Percentiles rank a stretch among this genome's conserved stretches.
These are phyloP conservation scores for Ulvella scutata DNA, from an alignment of 139 green algal genomes.

Conservation along the genomic window DNA sequence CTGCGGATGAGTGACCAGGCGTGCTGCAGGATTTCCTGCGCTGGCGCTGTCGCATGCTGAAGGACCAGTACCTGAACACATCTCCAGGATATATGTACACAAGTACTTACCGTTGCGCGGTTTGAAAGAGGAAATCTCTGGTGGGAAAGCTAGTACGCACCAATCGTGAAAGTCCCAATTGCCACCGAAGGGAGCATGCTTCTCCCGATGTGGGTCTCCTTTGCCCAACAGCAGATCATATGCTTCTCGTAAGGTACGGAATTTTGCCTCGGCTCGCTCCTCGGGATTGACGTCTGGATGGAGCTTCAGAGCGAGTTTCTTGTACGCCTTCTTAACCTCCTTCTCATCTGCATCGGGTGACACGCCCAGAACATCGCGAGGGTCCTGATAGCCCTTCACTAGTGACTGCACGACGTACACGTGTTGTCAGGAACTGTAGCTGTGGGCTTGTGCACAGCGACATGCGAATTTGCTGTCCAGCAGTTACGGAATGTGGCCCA, in stretches of 20 bases:
- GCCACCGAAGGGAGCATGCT: background rate
- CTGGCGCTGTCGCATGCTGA: background rate
- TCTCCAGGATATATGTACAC: background rate
- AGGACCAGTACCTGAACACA: background rate
- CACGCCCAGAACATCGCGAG: background rate
- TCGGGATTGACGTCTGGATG: background rate
- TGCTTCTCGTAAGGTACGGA: background rate
- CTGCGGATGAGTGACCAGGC: background rate
- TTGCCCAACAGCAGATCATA: background rate
- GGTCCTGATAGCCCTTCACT: background rate
- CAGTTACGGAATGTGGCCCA: too few species aligned
- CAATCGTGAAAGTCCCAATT: conserved; percentile 1
- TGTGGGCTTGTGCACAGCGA: too few species aligned
- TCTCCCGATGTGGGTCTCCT: background rate
- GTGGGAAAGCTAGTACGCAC: background rate
- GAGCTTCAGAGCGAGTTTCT: background rate
- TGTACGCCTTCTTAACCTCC: background rate
- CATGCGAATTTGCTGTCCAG: too few species aligned
- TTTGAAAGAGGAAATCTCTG: background rate
- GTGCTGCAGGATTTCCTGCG: background rate
- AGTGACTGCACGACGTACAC: background rate
- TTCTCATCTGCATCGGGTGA: background rate
- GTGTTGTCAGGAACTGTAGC: too few species aligned
- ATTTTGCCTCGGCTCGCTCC: background rate
- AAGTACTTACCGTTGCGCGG: background rate